Conservation (phyloP, 768 basidiomycete genomes). For the Phylloporus arenicola region DNA sequence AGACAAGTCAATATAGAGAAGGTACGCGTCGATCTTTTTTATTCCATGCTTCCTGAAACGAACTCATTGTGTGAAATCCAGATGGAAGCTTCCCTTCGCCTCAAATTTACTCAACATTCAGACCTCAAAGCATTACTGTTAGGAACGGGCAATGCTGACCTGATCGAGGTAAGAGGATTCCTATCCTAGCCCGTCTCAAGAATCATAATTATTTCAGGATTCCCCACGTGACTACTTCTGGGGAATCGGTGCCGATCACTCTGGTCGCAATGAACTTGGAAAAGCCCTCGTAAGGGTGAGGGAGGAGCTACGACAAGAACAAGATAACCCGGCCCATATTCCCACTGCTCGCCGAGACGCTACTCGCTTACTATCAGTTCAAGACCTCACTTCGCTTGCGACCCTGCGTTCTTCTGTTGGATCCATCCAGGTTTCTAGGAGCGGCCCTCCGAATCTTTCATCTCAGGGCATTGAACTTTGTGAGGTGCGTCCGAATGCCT, state of each 20-base stretch:
- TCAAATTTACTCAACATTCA: conserved; percentile 68
- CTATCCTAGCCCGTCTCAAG: neutral
- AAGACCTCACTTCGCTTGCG: conserved; percentile 27
- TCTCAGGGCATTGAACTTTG: conserved; percentile 21
- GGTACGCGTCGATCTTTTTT: conserved; percentile 31
- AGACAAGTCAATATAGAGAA: too few species aligned
- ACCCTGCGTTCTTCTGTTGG: conserved; percentile 5
- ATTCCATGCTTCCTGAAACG: neutral
- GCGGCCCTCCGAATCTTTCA: neutral
- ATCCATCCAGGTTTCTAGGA: conserved; percentile 1
- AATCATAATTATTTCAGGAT: conserved; percentile 37
- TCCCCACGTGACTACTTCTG: conserved; percentile 77
- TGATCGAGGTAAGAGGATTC: conserved; percentile 54
- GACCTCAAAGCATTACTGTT: conserved; percentile 56
- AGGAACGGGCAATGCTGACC: conserved; percentile 57
- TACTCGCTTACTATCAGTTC: conserved; percentile 28
- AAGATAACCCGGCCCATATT: conserved; percentile 21
- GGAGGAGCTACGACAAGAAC: conserved; percentile 42
- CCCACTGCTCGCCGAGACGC: conserved; percentile 25
- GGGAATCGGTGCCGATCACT: conserved; percentile 63
- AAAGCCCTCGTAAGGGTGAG: conserved; percentile 63
- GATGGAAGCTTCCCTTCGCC: conserved; percentile 63
- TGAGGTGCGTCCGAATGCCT: conserved; percentile 19
- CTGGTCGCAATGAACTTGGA: conserved; percentile 70
- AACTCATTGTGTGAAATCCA: conserved; percentile 20